These are phyloP conservation scores for Aspergillus pseudonomiae DNA, from an alignment of 2,329 filamentous ascomycete genomes.

Conservation along the genomic window DNA sequence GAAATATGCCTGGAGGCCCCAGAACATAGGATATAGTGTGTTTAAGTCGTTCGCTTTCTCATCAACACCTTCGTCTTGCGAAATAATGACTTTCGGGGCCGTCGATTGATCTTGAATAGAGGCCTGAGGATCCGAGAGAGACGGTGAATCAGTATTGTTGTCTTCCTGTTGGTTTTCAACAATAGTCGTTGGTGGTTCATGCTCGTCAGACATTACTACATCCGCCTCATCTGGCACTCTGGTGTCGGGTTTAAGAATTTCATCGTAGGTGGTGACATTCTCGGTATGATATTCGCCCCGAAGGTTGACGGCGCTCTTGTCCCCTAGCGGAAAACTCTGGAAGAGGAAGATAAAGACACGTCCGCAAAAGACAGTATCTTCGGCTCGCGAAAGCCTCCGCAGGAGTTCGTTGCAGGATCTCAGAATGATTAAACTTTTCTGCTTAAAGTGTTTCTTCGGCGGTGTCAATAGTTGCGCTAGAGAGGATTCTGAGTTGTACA, in stretches of 20 bases:
- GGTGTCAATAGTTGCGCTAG: slow-evolving; percentile 24
- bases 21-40: slow-evolving; percentile 85
- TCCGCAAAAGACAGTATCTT: slow-evolving; percentile 96
- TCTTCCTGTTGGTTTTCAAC: slow-evolving; percentile 36
- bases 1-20: slow-evolving; percentile 89
- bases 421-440: slow-evolving; percentile 87
- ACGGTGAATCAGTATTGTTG: slow-evolving; percentile 24
- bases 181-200: slow-evolving; percentile 37
- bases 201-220: slow-evolving; percentile 58
- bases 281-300: slow-evolving; percentile 94
- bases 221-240: slow-evolving; percentile 63
- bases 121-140: slow-evolving; percentile 20
- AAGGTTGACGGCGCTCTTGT: slow-evolving; percentile 96
- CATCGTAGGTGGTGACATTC: slow-evolving; percentile 86
- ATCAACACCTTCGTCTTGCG: slow-evolving; percentile 24
- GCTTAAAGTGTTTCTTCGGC: slow-evolving; percentile 67
- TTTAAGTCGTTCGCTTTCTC: slow-evolving; percentile 64
- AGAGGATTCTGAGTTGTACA: slow-evolving; percentile 21
- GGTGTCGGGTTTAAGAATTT: slow-evolving; percentile 44
- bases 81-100: slow-evolving; percentile 31
- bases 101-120: slow-evolving; percentile 18
- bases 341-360: slow-evolving; percentile 98
- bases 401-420: slow-evolving; percentile 93
- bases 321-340: slow-evolving; percentile 93
- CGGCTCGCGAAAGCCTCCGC: slow-evolving; percentile 88